Evolutionary conservation across 371 early-diverging fungal species (phyloP).

Genomic region (Capillidium heterosporum): DNA sequence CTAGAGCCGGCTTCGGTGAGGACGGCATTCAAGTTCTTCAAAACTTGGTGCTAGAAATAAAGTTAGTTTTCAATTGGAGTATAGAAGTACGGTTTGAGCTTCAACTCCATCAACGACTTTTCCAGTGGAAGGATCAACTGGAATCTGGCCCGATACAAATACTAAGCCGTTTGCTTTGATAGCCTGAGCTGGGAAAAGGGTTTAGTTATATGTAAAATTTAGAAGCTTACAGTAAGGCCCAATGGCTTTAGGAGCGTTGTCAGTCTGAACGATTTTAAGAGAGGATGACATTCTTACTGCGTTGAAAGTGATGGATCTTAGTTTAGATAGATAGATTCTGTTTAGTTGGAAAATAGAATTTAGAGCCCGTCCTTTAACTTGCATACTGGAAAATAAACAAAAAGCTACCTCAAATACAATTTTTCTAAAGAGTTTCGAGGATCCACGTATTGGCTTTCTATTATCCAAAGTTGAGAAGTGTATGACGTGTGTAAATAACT

Average conservation of each 20-base stretch:
- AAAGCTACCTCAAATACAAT: too few species aligned
- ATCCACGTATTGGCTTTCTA: too few species aligned
- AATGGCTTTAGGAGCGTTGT: constrained; percentile 48
- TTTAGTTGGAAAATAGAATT: too few species aligned
- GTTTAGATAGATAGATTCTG: too few species aligned
- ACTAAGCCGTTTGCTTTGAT: constrained; percentile 69
- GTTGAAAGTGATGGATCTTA: too few species aligned
- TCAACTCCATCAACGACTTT: constrained; percentile 39
- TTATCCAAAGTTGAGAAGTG: too few species aligned
- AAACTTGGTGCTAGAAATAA: constrained; percentile 28
- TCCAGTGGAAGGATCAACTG: constrained; percentile 38
- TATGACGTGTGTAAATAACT: too few species aligned
- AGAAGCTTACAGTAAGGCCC: constrained; percentile 62
- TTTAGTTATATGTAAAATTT: not conserved
- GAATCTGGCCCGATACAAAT: constrained; percentile 67
- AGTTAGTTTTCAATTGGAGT: not conserved
- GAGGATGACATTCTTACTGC: not conserved
- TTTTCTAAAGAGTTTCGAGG: too few species aligned
- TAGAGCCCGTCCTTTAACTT: too few species aligned
- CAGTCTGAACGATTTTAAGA: constrained; percentile 23
- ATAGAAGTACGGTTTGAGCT: constrained; percentile 35
- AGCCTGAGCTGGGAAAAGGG: constrained; percentile 38
- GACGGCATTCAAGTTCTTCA: constrained; percentile 58
- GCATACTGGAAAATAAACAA: too few species aligned
- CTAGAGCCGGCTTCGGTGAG: constrained; percentile 54